phyloP scores from a whole-genome alignment of 257 asterid genomes.

The Marsdenia floribunda region DNA sequence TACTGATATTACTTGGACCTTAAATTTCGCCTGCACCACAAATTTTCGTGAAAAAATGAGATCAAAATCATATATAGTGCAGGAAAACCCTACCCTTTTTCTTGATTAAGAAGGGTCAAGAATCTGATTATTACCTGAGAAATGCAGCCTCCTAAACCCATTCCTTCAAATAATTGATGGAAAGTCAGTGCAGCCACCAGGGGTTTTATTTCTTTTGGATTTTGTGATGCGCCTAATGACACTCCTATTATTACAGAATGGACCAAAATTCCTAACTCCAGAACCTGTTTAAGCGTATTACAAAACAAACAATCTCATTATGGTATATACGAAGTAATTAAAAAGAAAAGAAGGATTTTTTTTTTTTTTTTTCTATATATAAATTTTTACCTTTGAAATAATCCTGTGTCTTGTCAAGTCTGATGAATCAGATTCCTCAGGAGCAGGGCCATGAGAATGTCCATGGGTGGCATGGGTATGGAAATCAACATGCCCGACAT shows the following conservation, averaged over 20 bases:
- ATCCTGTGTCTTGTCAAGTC: conserved; percentile 23
- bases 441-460: conserved; percentile 25
- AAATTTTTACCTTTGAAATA: conserved; percentile 25
- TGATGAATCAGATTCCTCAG: neutral
- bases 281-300: conserved; percentile 11
- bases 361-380: too few species aligned
- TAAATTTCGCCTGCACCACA: conserved; percentile 25
- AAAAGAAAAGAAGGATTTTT: too few species aligned
- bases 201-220: conserved; percentile 26
- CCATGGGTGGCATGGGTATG: conserved; percentile 20
- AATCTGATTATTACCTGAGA: conserved; percentile 20
- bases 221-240: conserved; percentile 27
- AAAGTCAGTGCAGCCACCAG: conserved; percentile 30
- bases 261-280: conserved; percentile 29
- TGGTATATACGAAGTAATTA: too few species aligned
- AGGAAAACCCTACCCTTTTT: too few species aligned
- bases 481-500: conserved; percentile 7
- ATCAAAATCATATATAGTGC: too few species aligned
- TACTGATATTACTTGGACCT: conserved; percentile 4
- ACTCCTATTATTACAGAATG: conserved; percentile 33
- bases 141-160: conserved; percentile 40
- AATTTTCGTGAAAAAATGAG: neutral
- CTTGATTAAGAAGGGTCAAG: too few species aligned
- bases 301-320: neutral
- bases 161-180: conserved; percentile 36